These are phyloP conservation scores for Pisolithus tinctorius DNA, from an alignment of 768 basidiomycete species.

Conservation along the genomic window DNA sequence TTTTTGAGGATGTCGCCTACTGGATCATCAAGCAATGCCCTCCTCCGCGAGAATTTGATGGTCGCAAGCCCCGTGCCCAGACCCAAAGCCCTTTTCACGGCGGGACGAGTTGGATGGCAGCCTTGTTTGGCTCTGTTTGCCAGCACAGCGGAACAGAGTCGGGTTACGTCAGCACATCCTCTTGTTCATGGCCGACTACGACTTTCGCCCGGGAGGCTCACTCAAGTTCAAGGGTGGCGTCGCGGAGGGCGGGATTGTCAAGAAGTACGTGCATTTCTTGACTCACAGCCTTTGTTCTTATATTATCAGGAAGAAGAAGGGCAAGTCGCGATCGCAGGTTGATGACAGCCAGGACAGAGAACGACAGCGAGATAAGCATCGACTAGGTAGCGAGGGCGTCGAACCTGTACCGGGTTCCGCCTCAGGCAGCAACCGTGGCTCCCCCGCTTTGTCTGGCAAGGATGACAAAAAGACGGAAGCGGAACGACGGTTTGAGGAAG, in stretches of 20 bases:
- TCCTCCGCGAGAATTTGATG: not conserved
- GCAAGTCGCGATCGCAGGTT: conserved; percentile 59
- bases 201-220: conserved; percentile 78
- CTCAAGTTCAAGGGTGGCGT: conserved; percentile 87
- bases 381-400: conserved; percentile 42
- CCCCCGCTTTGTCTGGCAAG: conserved; percentile 48
- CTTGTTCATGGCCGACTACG: conserved; percentile 71
- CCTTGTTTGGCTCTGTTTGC: conserved; percentile 21
- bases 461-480: conserved; percentile 73
- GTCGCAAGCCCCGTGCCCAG: not conserved
- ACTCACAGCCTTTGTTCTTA: conserved; percentile 2
- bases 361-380: conserved; percentile 43
- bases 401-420: conserved; percentile 36
- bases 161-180: conserved; percentile 25
- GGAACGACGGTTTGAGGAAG: conserved; percentile 82
- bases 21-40: conserved; percentile 9
- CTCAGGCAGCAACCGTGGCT: conserved; percentile 52
- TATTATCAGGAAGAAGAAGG: conserved; percentile 70
- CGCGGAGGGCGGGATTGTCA: conserved; percentile 70
- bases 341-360: conserved; percentile 39
- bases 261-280: conserved; percentile 53
- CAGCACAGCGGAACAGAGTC: conserved; percentile 4
- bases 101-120: not conserved
- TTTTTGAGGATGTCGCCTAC: conserved; percentile 23
- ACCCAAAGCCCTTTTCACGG: not conserved